Percentiles rank a stretch among this genome's conserved stretches.
These are phyloP conservation scores for Serendipita sp. DNA, from an alignment of 768 basidiomycete species.

Conservation along the genomic window DNA sequence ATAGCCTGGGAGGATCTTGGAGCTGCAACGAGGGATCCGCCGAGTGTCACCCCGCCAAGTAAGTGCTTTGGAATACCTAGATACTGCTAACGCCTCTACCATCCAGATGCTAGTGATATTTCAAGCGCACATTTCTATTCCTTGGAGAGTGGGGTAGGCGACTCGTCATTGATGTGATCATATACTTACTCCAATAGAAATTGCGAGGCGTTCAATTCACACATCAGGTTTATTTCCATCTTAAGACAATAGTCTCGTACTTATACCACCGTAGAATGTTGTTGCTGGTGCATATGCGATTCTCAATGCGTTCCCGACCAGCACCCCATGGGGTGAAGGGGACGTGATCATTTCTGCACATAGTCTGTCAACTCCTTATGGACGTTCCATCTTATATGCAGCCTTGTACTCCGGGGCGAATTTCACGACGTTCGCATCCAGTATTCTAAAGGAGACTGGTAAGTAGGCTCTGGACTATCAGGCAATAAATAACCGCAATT, in stretches of 20 bases:
- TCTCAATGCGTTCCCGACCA: constrained; percentile 57
- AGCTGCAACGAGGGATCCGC: constrained; percentile 33
- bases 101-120: constrained; percentile 40
- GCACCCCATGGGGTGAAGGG: constrained; percentile 45
- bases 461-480: constrained; percentile 12
- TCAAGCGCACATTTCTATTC: constrained; percentile 55
- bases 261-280: constrained; percentile 31
- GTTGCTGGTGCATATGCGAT: constrained; percentile 79
- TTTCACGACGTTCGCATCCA: constrained; percentile 48
- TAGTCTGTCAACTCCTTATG: constrained; percentile 57
- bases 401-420: constrained; percentile 50
- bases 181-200: constrained; percentile 21
- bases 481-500: constrained; percentile 7
- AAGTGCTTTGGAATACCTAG: constrained; percentile 15
- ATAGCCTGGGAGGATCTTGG: constrained; percentile 56
- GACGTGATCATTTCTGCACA: constrained; percentile 70
- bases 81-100: not conserved
- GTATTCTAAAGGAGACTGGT: constrained; percentile 32
- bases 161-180: not conserved
- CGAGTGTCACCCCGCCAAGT: constrained; percentile 37
- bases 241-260: not conserved
- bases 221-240: constrained; percentile 30
- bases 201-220: constrained; percentile 52
- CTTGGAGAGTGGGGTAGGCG: constrained; percentile 20
- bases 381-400: constrained; percentile 63